Evolutionary conservation across 2,329 filamentous ascomycete genomes (phyloP).

Genomic region (Talaromyces atroroseus): DNA sequence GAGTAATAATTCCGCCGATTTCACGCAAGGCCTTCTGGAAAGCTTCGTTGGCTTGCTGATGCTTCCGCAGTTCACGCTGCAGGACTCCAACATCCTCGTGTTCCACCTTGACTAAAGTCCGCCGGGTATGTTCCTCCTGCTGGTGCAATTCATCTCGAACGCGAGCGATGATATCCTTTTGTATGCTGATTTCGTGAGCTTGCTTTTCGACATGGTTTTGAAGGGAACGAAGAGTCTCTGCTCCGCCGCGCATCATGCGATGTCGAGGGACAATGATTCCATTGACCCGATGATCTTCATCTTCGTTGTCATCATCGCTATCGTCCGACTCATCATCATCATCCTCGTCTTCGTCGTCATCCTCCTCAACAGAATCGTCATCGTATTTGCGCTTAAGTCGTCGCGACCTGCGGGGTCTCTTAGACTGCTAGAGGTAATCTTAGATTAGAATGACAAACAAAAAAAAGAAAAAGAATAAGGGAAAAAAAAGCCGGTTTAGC

Average conservation of each 20-base stretch:
- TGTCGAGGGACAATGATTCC: slow-evolving; percentile 4
- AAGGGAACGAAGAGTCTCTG: slow-evolving; percentile 48
- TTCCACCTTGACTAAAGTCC: slow-evolving; percentile 75
- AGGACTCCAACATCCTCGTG: slow-evolving; percentile 81
- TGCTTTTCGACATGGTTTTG: slow-evolving; percentile 90
- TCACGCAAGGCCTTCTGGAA: slow-evolving; percentile 96
- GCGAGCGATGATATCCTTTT: slow-evolving; percentile 77
- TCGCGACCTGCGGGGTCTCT: slow-evolving; percentile 32
- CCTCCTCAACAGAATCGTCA: slow-evolving; percentile 9
- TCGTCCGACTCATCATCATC: slow-evolving; percentile 26
- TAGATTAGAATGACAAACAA: slow-evolving; percentile 1
- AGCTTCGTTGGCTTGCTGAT: slow-evolving; percentile 95
- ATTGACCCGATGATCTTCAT: slow-evolving; percentile 41
- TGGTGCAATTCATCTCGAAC: slow-evolving; percentile 80
- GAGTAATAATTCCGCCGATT: slow-evolving; percentile 95
- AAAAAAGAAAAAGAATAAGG: neutral
- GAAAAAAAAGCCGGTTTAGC: too few species aligned
- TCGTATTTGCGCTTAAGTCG: slow-evolving; percentile 25
- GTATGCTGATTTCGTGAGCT: slow-evolving; percentile 82
- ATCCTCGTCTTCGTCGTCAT: slow-evolving; percentile 18
- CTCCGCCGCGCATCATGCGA: slow-evolving; percentile 63
- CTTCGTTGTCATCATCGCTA: slow-evolving; percentile 42
- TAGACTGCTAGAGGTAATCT: slow-evolving; percentile 30
- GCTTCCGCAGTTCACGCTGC: slow-evolving; percentile 91
- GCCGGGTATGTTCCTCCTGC: slow-evolving; percentile 79